Conservation (phyloP, 176 grass and related monocot genomes). For the Lolium multiflorum region DNA sequence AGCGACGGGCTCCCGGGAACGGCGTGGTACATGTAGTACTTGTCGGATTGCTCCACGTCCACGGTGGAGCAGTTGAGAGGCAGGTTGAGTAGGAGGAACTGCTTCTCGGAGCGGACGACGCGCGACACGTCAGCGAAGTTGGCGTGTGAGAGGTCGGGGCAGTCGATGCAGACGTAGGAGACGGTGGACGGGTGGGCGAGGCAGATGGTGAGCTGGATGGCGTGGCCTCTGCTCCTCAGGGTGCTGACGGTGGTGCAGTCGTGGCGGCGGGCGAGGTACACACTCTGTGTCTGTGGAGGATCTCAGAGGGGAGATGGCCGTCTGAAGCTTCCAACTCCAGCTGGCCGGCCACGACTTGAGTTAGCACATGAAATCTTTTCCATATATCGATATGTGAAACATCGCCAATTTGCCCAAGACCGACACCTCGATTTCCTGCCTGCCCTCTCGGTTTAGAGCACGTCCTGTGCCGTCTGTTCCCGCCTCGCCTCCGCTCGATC, state of each 20-base stretch:
- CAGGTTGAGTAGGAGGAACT: background rate
- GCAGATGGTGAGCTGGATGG: background rate
- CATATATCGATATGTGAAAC: no score
- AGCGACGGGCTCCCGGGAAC: background rate
- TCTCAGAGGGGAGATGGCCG: background rate
- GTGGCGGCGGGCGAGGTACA: background rate
- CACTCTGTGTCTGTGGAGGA: background rate
- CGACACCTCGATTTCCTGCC: no score
- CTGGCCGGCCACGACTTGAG: no score
- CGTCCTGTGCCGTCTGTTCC: no score
- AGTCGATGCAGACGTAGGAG: background rate
- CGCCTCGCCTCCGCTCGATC: no score
- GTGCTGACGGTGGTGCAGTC: background rate
- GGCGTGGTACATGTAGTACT: background rate
- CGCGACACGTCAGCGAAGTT: background rate
- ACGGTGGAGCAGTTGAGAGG: background rate
- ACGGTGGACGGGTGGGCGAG: background rate
- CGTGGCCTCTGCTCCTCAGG: background rate
- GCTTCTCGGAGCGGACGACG: background rate
- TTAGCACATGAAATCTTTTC: no score
- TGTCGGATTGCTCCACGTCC: background rate
- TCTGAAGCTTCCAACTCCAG: background rate
- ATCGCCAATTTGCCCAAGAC: no score
- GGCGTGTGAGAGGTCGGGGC: background rate
- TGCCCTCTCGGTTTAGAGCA: no score